Conservation (phyloP, 176 grass and related monocot genomes). For the Lolium perenne region DNA sequence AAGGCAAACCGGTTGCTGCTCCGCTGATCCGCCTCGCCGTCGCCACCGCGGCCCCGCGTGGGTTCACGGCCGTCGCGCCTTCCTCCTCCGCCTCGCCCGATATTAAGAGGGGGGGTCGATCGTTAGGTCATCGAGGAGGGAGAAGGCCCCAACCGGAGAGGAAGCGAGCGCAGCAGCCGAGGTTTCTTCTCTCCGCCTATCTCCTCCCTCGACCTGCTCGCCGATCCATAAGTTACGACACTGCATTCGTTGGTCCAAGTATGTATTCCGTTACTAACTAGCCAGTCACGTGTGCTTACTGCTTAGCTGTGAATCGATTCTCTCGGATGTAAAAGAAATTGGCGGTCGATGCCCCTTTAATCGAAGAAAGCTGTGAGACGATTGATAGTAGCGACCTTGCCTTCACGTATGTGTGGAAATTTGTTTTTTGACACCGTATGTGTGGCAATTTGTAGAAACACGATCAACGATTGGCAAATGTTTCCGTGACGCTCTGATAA, state of each 20-base stretch:
- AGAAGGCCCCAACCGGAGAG: not conserved
- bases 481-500: too few relatives aligned
- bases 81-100: not conserved
- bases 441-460: too few relatives aligned
- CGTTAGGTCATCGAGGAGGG: not conserved
- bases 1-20: not conserved
- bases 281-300: not conserved
- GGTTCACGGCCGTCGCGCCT: not conserved
- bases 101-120: not conserved
- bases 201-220: conserved; percentile 1
- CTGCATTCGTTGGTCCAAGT: not conserved
- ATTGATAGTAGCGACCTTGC: too few relatives aligned
- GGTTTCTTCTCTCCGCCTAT: conserved; percentile 20
- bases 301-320: not conserved
- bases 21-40: not conserved
- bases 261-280: not conserved
- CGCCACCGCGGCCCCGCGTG: not conserved
- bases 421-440: not conserved
- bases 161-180: not conserved
- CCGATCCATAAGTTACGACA: not conserved
- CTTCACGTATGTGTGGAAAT: too few relatives aligned
- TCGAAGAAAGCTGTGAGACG: too few relatives aligned
- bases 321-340: too few relatives aligned
- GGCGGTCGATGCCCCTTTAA: too few relatives aligned
- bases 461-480: not conserved